Evolutionary conservation across 2,329 filamentous ascomycete species (phyloP), one percentile per base, ranked within the genome.

Genomic region (Plectosphaerella sp.): DNA sequence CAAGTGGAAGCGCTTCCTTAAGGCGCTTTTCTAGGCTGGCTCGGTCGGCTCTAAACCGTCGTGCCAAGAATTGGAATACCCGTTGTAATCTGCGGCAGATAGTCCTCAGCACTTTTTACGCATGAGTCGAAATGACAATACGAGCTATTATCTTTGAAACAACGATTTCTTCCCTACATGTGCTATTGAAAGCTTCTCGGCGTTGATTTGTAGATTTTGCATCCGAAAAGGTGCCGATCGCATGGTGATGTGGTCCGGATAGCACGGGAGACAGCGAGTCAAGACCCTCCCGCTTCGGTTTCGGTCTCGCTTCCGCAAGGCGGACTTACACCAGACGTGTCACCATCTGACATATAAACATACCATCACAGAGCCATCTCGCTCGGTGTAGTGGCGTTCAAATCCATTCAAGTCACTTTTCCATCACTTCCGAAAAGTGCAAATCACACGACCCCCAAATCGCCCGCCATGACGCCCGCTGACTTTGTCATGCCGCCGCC

Each of bases 1-100:
- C 28, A 50, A 50, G 20, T 58, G 56, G 56, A 56, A 54, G 52
- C 56, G 54, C 33, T 3, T 45, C 16, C 3, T 52, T 7, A 36
- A 57, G 47, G 51, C 42, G 3, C 41, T 56, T 35, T 52, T 56
- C 41, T 56, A 54, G 28, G 28, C 28, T 12, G 8, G 8, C 28
- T 7, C 3, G 28, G 28, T 22, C 12, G 20, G 45, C 25, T 15
- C 5, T 20, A 5, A 2, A 14, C 16, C 11, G 28, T 12, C 28
- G 28, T 33, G 28, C 8, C 28, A 33, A 33, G 28, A 22, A 22
- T 24, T 1, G n/a, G 18, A 24, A 43, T 20, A 33, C 28, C 28
- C 28, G 22, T 10, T 12, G 24, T 33, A 22, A 33, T 33, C 28
- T 33, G 28, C 28, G 28, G 28, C 28, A 33, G 11, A 9, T 9